These are phyloP conservation scores for Glycine tomentella DNA, from an alignment of 306 rosid species.

Conservation along the genomic window DNA sequence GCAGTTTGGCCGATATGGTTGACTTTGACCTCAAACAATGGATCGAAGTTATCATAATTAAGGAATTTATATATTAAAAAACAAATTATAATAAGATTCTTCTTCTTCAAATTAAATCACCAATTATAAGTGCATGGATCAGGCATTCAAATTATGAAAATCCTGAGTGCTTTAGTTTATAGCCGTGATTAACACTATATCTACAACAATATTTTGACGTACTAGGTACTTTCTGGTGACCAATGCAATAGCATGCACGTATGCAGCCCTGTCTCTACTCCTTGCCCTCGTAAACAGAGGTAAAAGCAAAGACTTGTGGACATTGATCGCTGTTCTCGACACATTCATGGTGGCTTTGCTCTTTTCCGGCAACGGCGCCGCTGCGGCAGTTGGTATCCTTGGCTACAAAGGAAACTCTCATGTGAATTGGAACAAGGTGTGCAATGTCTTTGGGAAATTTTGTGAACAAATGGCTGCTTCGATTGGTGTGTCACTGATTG, in stretches of 20 bases:
- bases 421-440: conserved; percentile 79
- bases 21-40: not conserved
- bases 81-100: too few relatives aligned
- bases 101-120: too few relatives aligned
- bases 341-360: conserved; percentile 70
- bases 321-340: conserved; percentile 53
- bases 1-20: not conserved
- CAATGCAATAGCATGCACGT: conserved; percentile 68
- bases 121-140: too few relatives aligned
- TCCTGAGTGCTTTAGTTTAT: not conserved
- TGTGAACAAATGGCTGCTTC: conserved; percentile 62
- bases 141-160: not conserved
- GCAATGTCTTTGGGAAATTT: conserved; percentile 65
- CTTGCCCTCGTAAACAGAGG: conserved; percentile 47
- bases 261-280: conserved; percentile 59
- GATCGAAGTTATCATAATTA: not conserved
- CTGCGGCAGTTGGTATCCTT: conserved; percentile 60
- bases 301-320: conserved; percentile 33
- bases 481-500: conserved; percentile 54
- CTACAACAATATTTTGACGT: not conserved
- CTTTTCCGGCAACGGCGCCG: conserved; percentile 72
- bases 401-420: conserved; percentile 78
- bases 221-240: conserved; percentile 68
- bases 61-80: too few relatives aligned
- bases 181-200: not conserved